Evolutionary conservation across 2,329 filamentous ascomycete genomes (phyloP), one percentile per base, ranked within the genome.

Genomic region (Septoria linicola): DNA sequence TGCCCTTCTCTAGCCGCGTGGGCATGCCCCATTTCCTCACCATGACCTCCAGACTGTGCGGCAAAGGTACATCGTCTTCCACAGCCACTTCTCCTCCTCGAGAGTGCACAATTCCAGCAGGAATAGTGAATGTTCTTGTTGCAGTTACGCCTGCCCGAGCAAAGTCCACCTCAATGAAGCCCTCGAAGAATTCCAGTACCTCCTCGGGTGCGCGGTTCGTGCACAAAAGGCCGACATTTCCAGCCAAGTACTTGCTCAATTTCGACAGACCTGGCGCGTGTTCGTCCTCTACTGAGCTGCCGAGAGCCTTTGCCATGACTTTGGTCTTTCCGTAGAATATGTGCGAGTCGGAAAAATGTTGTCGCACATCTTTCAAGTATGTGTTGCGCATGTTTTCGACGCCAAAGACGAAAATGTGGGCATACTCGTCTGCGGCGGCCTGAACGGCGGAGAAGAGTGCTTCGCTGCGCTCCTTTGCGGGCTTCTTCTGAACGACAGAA

Each of bases 291-390:
- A 84, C 79, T 47, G 79, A 84, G 59, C 81, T 81, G 68, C 93
- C 93, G 20, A 99, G 86, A 51, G 93, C 91, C 74, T 93, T 92
- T 64, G 88, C 85, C 90, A 97, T 97, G 72, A 99, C 91, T 76
- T 97, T 97, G 54, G 92, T 97, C 78, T 97, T 99, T 75, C 92
- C 93, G 74, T 96, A 97, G 83, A 97, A 97, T 70, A 99, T 78
- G 64, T 91, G 83, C 77, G 87, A 87, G 75, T 96, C 90, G 44
- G 79, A 79, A 42, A 96, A 84, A 65, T 96, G 87, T 60, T 84
- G 81, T 63, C 92, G 85, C 63, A 97, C 88, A 66, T 89, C 84
- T 76, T 96, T 96, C 66, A 97, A 77, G 73, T 96, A 91, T 63
- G 85, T 95, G 77, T 99, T 99, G 71, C 93, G 89, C 89, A 96